These are phyloP conservation scores for Eimeria falciformis DNA, from an alignment of 169 alveolate genomes.

Conservation along the genomic window DNA sequence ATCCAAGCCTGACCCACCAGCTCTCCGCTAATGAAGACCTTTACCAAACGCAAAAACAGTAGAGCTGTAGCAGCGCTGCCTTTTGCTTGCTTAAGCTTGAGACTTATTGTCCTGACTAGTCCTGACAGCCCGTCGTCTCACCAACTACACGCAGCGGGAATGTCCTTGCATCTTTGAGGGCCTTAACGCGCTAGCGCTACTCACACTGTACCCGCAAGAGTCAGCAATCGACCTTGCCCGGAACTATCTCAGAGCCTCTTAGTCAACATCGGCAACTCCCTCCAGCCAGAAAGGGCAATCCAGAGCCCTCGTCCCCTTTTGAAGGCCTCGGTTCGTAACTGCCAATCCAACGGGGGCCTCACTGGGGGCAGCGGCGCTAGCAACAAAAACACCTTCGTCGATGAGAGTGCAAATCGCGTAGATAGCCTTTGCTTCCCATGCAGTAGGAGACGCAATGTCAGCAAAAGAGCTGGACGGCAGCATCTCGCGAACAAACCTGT, in stretches of 20 bases:
- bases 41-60: not conserved
- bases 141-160: no score
- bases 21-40: not conserved
- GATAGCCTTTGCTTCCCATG: constrained; percentile 61
- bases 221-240: not conserved
- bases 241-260: not conserved
- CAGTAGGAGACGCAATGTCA: not conserved
- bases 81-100: no score
- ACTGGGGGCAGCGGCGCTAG: constrained; percentile 22
- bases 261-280: constrained; percentile 52
- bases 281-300: constrained; percentile 47
- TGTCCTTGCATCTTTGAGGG: no score
- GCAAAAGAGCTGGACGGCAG: constrained; percentile 24
- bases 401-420: constrained; percentile 42
- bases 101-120: no score
- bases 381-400: constrained; percentile 50
- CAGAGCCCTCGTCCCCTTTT: not conserved
- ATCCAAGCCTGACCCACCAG: not conserved
- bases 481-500: constrained; percentile 35
- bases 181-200: not conserved
- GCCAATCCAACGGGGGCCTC: not conserved
- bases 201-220: not conserved
- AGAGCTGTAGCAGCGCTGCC: no score
- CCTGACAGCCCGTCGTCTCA: no score
- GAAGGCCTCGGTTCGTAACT: not conserved